phyloP scores from a whole-genome alignment of 2,329 filamentous ascomycete genomes.

The Ramichloridium luteum region DNA sequence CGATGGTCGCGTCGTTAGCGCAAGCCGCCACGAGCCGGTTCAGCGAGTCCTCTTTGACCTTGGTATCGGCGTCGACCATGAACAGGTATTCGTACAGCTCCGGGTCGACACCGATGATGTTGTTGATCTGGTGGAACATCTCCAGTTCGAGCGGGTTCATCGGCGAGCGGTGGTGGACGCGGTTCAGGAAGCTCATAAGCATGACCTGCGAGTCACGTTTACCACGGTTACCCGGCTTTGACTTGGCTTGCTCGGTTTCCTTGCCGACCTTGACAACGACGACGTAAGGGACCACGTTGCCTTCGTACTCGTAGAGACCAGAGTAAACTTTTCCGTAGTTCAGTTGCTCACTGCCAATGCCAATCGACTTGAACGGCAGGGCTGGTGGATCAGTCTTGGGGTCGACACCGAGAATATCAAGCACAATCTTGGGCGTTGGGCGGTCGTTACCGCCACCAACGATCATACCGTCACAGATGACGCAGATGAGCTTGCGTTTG shows the following conservation, averaged over 20 bases:
- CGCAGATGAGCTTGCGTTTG: constrained; percentile 54
- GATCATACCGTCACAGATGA: constrained; percentile 98
- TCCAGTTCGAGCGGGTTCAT: constrained; percentile 97
- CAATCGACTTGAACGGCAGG: constrained; percentile 89
- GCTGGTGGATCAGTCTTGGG: constrained; percentile 91
- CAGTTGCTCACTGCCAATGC: constrained; percentile 92
- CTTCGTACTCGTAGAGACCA: constrained; percentile 91
- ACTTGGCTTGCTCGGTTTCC: constrained; percentile 77
- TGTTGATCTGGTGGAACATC: constrained; percentile 97
- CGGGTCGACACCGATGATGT: constrained; percentile 96
- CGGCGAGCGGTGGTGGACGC: constrained; percentile 89
- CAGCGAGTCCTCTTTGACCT: constrained; percentile 79
- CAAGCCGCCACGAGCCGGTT: constrained; percentile 88
- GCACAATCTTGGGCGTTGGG: constrained; percentile 85
- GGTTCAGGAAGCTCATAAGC: constrained; percentile 97
- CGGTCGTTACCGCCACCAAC: constrained; percentile 96
- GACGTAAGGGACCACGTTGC: constrained; percentile 94
- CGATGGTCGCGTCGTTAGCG: constrained; percentile 88
- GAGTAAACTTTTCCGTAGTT: constrained; percentile 99
- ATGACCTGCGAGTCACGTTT: constrained; percentile 99
- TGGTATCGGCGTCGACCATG: constrained; percentile 95
- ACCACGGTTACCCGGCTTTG: constrained; percentile 93
- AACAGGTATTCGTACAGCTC: constrained; percentile 96
- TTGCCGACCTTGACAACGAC: constrained; percentile 94
- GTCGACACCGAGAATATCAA: constrained; percentile 91